Conservation (phyloP, 306 rosid species). For the Echinosophora koreensis region DNA sequence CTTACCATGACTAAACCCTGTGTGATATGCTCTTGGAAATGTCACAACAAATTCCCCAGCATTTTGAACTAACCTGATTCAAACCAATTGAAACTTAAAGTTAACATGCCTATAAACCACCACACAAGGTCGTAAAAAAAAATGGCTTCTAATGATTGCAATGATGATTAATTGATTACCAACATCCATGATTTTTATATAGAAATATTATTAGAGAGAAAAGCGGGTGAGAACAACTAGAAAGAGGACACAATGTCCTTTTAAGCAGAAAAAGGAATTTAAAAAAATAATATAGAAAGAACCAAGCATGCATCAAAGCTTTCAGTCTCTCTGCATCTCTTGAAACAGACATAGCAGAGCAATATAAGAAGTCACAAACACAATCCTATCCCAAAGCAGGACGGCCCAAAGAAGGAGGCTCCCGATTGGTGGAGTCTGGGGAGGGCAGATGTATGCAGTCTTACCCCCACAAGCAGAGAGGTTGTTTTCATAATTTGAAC, state of each 20-base stretch:
- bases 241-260: conserved; percentile 5
- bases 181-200: not conserved
- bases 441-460: too few species aligned
- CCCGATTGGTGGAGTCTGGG: too few species aligned
- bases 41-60: conserved; percentile 99
- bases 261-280: not conserved
- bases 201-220: not conserved
- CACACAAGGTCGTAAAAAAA: conserved; percentile 33
- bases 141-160: conserved; percentile 33
- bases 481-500: too few species aligned
- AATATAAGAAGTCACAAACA: conserved; percentile 14
- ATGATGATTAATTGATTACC: conserved; percentile 19
- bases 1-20: conserved; percentile 99
- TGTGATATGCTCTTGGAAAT: conserved; percentile 98
- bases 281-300: not conserved
- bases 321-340: conserved; percentile 15
- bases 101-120: conserved; percentile 47
- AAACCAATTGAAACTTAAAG: conserved; percentile 47
- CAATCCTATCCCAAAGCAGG: conserved; percentile 16
- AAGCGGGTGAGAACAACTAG: conserved; percentile 7
- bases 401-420: too few species aligned
- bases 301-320: conserved; percentile 7
- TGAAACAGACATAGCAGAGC: conserved; percentile 25
- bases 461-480: too few species aligned
- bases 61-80: conserved; percentile 93